phyloP scores from a whole-genome alignment of 1,284 basidiomycete genomes.

The Naganishia sp. region DNA sequence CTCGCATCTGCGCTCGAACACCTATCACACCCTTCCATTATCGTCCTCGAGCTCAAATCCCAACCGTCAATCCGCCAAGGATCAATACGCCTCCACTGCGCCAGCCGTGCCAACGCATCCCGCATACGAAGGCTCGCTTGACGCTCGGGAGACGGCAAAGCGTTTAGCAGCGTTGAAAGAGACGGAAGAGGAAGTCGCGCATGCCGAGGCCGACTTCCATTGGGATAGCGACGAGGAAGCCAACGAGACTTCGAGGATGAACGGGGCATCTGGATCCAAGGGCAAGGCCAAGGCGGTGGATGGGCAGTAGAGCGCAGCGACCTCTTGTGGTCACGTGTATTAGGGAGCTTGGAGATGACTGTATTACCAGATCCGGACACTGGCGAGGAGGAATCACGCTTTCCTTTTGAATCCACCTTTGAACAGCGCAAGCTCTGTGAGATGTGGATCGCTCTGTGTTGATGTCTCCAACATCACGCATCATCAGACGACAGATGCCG shows the following conservation, averaged over 20 bases:
- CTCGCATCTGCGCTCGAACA: conserved; percentile 84
- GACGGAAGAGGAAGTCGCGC: conserved; percentile 17
- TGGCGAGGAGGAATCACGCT: no score
- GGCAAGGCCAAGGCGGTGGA: conserved; percentile 22
- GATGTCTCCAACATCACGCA: no score
- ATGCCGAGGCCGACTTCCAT: conserved; percentile 29
- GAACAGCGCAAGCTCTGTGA: no score
- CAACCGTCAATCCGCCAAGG: conserved; percentile 8
- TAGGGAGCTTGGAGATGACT: conserved; percentile 4
- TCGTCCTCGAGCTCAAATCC: conserved; percentile 41
- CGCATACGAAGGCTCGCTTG: conserved; percentile 28
- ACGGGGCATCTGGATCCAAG: conserved; percentile 2
- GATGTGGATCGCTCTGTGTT: no score
- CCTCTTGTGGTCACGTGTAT: not conserved
- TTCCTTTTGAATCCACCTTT: no score
- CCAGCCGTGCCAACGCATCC: conserved; percentile 20
- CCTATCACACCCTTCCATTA: conserved; percentile 78
- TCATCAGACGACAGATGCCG: no score
- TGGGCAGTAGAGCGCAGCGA: not conserved
- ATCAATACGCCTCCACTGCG: conserved; percentile 32
- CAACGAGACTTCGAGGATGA: conserved; percentile 12
- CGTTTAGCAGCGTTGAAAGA: conserved; percentile 13
- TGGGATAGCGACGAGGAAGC: conserved; percentile 35
- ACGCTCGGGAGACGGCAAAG: conserved; percentile 24
- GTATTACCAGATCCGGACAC: not conserved